Conservation (phyloP, 176 grass and related monocot species). For the Avena insularis region DNA sequence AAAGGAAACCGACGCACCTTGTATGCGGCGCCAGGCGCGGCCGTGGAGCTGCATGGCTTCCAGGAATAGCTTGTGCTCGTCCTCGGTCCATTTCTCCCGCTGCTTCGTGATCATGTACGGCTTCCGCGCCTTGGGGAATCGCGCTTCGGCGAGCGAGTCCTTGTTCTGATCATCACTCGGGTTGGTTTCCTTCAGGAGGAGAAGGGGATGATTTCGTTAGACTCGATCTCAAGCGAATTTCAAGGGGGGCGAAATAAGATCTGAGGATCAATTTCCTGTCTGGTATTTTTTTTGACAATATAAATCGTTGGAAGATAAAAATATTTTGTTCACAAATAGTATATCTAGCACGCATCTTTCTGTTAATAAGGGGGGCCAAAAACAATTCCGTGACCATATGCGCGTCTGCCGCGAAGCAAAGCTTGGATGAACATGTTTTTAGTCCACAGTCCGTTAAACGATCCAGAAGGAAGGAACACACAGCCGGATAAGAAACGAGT, state of each 20-base stretch:
- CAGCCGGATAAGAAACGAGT: background rate
- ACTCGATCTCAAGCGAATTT: background rate
- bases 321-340: background rate
- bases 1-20: conserved; percentile 47
- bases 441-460: background rate
- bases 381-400: no score
- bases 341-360: background rate
- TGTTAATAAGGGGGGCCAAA: no score
- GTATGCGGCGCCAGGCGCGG: conserved; percentile 85
- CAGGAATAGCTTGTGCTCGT: conserved; percentile 83
- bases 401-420: background rate
- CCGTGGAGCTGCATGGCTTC: conserved; percentile 80
- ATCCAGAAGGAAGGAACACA: background rate
- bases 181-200: conserved; percentile 38
- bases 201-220: background rate
- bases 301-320: background rate
- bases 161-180: background rate
- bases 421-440: background rate
- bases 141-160: conserved; percentile 45
- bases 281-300: background rate
- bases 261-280: background rate
- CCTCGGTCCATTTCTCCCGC: conserved; percentile 91
- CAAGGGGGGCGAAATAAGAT: background rate
- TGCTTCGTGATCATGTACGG: conserved; percentile 95
- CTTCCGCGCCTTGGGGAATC: conserved; percentile 75